phyloP scores from a whole-genome alignment of 2,329 filamentous ascomycete species.

The Aspergillus quadricinctus region DNA sequence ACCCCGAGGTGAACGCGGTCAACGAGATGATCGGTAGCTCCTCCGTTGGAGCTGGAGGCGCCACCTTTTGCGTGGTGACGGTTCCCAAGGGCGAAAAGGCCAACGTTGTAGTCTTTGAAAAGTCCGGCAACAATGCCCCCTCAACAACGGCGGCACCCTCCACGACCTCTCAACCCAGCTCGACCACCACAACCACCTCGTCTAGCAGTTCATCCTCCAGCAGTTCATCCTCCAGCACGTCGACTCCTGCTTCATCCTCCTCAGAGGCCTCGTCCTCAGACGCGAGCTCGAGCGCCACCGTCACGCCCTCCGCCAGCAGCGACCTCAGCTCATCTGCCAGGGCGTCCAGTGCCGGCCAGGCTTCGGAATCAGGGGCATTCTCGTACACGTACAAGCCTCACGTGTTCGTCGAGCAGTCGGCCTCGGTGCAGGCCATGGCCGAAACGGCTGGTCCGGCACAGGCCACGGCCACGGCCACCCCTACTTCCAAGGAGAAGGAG shows the following conservation, averaged over 20 bases:
- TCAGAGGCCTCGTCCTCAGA: background rate
- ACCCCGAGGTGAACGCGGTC: conserved; percentile 53
- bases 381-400: conserved; percentile 11
- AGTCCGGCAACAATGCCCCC: conserved; percentile 19
- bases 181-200: conserved; percentile 8
- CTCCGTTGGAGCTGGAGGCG: conserved; percentile 61
- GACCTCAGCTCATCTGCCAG: background rate
- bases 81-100: conserved; percentile 63
- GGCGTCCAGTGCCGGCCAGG: background rate
- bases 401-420: conserved; percentile 10
- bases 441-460: background rate
- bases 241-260: background rate
- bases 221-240: background rate
- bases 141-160: background rate
- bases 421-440: background rate
- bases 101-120: conserved; percentile 61
- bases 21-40: conserved; percentile 57
- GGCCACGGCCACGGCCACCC: conserved; percentile 10
- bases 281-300: background rate
- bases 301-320: background rate
- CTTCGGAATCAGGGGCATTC: background rate
- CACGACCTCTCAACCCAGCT: conserved; percentile 10
- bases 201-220: background rate
- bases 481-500: conserved; percentile 7
- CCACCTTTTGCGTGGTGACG: conserved; percentile 72